Base-by-base conservation (phyloP, 495 filamentous ascomycete species). In the Xylaria grammica region DNA sequence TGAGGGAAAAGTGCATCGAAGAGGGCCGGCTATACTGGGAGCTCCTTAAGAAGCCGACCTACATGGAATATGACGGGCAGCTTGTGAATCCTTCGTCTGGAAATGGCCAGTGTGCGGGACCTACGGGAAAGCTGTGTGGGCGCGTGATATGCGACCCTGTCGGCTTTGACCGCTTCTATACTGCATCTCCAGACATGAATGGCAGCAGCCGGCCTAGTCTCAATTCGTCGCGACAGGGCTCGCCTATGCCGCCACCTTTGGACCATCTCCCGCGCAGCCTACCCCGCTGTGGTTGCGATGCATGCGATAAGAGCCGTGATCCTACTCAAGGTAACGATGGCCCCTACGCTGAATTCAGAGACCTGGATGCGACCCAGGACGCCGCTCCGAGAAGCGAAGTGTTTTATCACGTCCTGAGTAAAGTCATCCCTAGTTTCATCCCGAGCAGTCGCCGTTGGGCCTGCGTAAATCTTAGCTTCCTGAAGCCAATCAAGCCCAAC, bases 11-110 rank as follows among this genome's bases (percentile, higher is more conserved):
- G 36, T 67, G 67, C 17, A 52, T 73, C 40, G 60, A 56, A 36
- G 67, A 72, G 17, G 74, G 74, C 40, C 64, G 65, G 63, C 52
- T 68, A 19, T 75, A 75, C 62, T 77, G 74, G 74, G 74, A 75
- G 36, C 65, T 77, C 8, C 52, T 71, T 2, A 74, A 75, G 63
- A 59, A 67, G 52, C 74, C 74, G 0, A 65, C 66, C n/a, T 75
- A 77, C 48, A 74, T 65, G 53, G 69, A 75, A 20, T 75, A 77
- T 22, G 65, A 75, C 10, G 74, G 74, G 11, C 38, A 30, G 42
- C 50, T 74, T 34, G 62, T 68, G 27, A 65, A 55, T 27, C 45
- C 65, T 24, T n/a, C 20, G 42, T 57, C 52, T 62, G 59, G 53
- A 13, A 58, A 56, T 13, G 53, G 55, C 38, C 51, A 36, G n/a